Base-by-base conservation (phyloP, 768 basidiomycete genomes). In the Panaeolus cyanescens region DNA sequence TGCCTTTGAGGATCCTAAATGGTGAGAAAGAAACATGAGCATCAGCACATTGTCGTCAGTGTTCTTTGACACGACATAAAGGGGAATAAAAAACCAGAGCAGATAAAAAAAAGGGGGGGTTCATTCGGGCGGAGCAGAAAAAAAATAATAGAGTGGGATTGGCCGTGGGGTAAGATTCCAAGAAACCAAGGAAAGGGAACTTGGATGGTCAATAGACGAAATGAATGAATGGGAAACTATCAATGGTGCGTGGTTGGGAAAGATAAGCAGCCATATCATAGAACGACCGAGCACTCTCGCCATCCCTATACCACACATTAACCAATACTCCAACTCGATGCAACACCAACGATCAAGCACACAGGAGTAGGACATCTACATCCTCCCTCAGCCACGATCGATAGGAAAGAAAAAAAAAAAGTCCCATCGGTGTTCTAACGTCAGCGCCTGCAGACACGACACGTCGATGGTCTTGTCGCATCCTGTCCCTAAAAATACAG, bases 1-100 rank as follows among this genome's bases (percentile, higher is more conserved):
- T 95, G 45, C 95, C 95, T 65, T 86, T 89, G 61, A 98, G 80
- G 66, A 98, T 95, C 62, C 94, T 95, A 72, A n/a, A 12, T 59
- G 60, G 22, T 58, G 25, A 57, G 50, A 64, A 33, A 45, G 12
- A 33, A 59, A 37, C 28, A 32, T n/a, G n/a, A n/a, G n/a, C n/a
- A 53, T 65, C 59, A 63, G 63, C 55, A 60, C 31, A 63, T 54
- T 53, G 50, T 22, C 32, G 54, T 63, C 59, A 59, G 42, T 25
- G 42, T 45, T 50, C 22, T 5, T 42, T 9, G 59, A n/a, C 42
- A 59, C 55, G 20, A 57, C 54, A 40, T 55, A 40, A 55, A 32
- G 57, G 32, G 62, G 53, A 53, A 60, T 15, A 55, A 39, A 36
- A 37, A 57, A 59, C 28, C 62, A 58, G 60, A 36, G 32, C 62